phyloP scores from a whole-genome alignment of 441 rosid genomes.

The Dalechampia spathulata region DNA sequence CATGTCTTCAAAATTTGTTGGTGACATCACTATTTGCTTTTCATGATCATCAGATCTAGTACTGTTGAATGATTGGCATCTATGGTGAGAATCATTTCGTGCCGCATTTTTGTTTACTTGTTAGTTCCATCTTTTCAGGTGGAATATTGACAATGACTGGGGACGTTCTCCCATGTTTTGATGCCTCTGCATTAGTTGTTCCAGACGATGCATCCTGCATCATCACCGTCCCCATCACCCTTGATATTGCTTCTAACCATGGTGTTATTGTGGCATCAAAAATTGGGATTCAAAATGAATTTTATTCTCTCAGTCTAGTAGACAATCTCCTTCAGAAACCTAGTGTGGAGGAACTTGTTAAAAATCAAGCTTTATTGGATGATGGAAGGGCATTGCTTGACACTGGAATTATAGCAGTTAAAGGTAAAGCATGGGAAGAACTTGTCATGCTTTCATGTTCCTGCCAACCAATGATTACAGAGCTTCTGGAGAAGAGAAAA shows the following conservation, averaged over 20 bases:
- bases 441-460: slow-evolving; percentile 72
- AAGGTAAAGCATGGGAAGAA: slow-evolving; percentile 86
- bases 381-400: slow-evolving; percentile 91
- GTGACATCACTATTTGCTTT: no score
- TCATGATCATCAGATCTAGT: no score
- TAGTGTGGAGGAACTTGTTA: slow-evolving; percentile 52
- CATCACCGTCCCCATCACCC: slow-evolving; percentile 87
- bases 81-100: no score
- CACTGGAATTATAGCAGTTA: slow-evolving; percentile 87
- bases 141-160: slow-evolving; percentile 94
- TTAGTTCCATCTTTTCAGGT: slow-evolving; percentile 39
- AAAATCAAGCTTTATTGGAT: slow-evolving; percentile 64
- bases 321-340: slow-evolving; percentile 91
- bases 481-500: slow-evolving; percentile 52
- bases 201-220: slow-evolving; percentile 79
- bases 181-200: slow-evolving; percentile 67
- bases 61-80: no score
- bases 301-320: slow-evolving; percentile 46
- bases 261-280: slow-evolving; percentile 84
- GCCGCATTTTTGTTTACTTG: no score
- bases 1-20: no score
- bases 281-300: slow-evolving; percentile 29
- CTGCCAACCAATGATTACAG: slow-evolving; percentile 59
- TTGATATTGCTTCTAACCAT: slow-evolving; percentile 90
- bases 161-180: slow-evolving; percentile 97